Evolutionary conservation across 2,329 filamentous ascomycete genomes (phyloP).

Genomic region (Apiospora marii): DNA sequence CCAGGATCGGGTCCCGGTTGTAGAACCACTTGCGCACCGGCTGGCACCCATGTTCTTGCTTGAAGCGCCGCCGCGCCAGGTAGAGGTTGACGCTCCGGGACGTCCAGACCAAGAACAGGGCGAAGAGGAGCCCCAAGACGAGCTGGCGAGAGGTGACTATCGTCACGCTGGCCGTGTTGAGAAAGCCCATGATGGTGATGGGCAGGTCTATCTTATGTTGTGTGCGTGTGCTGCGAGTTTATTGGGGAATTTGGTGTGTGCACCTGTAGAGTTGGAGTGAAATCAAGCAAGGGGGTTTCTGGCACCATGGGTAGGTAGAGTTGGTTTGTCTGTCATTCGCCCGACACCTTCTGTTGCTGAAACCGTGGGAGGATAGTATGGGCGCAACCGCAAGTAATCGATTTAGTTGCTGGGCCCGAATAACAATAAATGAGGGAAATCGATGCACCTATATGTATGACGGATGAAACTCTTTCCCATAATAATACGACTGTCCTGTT

Average conservation of each 20-base stretch:
- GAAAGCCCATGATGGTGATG: not conserved
- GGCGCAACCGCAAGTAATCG: not conserved
- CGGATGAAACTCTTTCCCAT: not conserved
- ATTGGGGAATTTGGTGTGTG: not conserved
- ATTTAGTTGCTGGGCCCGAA: not conserved
- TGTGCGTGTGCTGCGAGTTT: not conserved
- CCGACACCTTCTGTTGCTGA: not conserved
- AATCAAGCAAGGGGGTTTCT: not conserved
- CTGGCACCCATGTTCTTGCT: slow-evolving; percentile 24
- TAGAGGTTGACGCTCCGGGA: not conserved
- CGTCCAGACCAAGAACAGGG: not conserved
- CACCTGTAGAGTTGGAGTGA: not conserved
- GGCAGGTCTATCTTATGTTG: not conserved
- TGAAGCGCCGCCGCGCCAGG: slow-evolving; percentile 17
- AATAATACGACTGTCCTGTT: not conserved
- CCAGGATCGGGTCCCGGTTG: slow-evolving; percentile 26
- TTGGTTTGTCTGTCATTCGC: not conserved
- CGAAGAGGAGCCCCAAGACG: not conserved
- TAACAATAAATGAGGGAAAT: not conserved
- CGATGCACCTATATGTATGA: not conserved
- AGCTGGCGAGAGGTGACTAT: not conserved
- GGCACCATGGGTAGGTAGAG: not conserved
- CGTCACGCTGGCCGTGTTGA: not conserved
- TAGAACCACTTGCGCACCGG: slow-evolving; percentile 15
- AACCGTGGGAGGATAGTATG: not conserved